Conservation (phyloP, 176 grass and related monocot genomes). For the Aegilops sharonensis region DNA sequence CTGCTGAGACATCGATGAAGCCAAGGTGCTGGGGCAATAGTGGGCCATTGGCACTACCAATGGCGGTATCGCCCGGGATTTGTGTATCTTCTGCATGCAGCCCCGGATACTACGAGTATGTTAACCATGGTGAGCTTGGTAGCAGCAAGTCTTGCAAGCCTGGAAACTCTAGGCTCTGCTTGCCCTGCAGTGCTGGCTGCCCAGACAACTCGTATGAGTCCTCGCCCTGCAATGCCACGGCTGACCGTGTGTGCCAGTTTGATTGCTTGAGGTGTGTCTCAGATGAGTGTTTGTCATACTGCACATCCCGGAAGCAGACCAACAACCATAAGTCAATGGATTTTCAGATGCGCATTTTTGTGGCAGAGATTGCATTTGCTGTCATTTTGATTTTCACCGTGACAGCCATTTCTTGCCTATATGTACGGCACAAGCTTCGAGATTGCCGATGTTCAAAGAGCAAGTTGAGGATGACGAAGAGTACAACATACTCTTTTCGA, state of each 20-base stretch:
- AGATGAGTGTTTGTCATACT: slow-evolving; percentile 58
- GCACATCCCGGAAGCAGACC: slow-evolving; percentile 44
- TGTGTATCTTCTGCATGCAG: slow-evolving; percentile 69
- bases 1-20: slow-evolving; percentile 54
- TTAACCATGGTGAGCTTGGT: slow-evolving; percentile 42
- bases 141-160: slow-evolving; percentile 66
- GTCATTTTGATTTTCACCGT: slow-evolving; percentile 62
- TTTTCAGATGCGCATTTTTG: slow-evolving; percentile 83
- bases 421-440: slow-evolving; percentile 64
- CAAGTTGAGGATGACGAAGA: slow-evolving; percentile 49
- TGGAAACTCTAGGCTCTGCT: slow-evolving; percentile 75
- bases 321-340: slow-evolving; percentile 52
- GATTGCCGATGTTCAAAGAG: slow-evolving; percentile 67
- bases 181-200: slow-evolving; percentile 86
- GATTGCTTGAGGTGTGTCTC: slow-evolving; percentile 73
- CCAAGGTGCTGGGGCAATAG: slow-evolving; percentile 93
- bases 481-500: slow-evolving; percentile 69
- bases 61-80: slow-evolving; percentile 85
- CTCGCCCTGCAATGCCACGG: slow-evolving; percentile 64
- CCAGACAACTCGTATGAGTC: slow-evolving; percentile 46
- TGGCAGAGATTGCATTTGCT: slow-evolving; percentile 87
- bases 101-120: slow-evolving; percentile 73
- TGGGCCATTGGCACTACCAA: slow-evolving; percentile 74
- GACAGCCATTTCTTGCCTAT: slow-evolving; percentile 58
- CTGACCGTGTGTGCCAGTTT: slow-evolving; percentile 66